A percentile compares a stretch with the other conserved stretches of the same genome.
phyloP scores from a whole-genome alignment of 1,139 yeast species.

The Nematodospora anomalae region DNA sequence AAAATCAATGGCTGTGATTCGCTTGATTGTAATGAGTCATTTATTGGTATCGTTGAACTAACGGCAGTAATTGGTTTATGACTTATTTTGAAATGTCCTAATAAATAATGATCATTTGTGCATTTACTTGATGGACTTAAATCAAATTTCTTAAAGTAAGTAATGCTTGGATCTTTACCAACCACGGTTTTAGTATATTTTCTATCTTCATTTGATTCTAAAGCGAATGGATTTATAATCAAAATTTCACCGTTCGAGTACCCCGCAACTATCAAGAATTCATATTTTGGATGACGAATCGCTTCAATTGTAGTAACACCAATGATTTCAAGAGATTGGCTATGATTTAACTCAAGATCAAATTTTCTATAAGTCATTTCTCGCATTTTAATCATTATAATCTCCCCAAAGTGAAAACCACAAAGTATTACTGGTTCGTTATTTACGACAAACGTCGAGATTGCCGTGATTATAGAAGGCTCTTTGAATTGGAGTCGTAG shows the following conservation, averaged over 20 bases:
- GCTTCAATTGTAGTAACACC: constrained; percentile 36
- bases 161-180: constrained; percentile 35
- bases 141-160: constrained; percentile 43
- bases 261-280: constrained; percentile 38
- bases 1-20: constrained; percentile 44
- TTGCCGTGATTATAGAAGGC: constrained; percentile 28
- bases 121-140: constrained; percentile 28
- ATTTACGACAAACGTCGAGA: constrained; percentile 26
- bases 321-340: constrained; percentile 17
- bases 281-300: constrained; percentile 31
- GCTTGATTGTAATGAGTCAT: constrained; percentile 7
- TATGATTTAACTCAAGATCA: constrained; percentile 21
- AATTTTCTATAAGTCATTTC: constrained; percentile 30
- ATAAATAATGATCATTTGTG: constrained; percentile 9
- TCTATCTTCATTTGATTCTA: constrained; percentile 2
- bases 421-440: constrained; percentile 29
- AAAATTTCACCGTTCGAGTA: constrained; percentile 43
- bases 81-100: constrained; percentile 64
- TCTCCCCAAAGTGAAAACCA: constrained; percentile 41
- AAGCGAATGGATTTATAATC: constrained; percentile 30
- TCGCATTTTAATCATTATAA: constrained; percentile 30
- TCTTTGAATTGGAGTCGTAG: constrained; percentile 33
- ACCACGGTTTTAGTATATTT: constrained; percentile 30
- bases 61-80: constrained; percentile 51
- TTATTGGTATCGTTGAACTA: constrained; percentile 24